Base-by-base conservation (phyloP, 2,329 filamentous ascomycete species). In the Paecilomyces variotii region DNA sequence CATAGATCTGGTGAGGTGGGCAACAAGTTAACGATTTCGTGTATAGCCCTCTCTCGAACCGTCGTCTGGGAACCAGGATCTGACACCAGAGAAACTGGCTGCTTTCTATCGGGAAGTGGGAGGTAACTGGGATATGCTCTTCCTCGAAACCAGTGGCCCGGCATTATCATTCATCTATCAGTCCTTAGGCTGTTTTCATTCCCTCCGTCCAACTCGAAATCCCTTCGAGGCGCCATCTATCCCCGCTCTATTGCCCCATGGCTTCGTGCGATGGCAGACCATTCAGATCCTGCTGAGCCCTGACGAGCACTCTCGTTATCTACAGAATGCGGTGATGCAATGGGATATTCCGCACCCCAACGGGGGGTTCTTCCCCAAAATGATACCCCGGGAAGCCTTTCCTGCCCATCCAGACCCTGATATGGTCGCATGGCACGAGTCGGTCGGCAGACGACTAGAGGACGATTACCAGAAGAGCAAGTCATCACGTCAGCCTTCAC, bases 261-360 rank as follows among this genome's bases (percentile, higher is more conserved):
- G 94, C 49, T 99, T 96, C 72, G 89, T 93, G 51, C 87, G 90
- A 71, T 99, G 93, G 93, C 88, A 96, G 77, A 91, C 90, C 0
- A 89, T 97, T 57, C 91, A 97, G 76, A 82, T 96, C 25, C 79
- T 97, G 35, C 82, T 97, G 1, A 89, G 87, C 1, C 94, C 94
- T 0, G 88, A 94, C 65, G 90, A 95, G 67, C 92, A 97, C 76
- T 88, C 91, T 0, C 85, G 85, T 0, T 93, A 91, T 66, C 74
- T 99, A 26, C 90, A 94, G 67, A 87, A 84, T 67, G 90, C 91
- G 0, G 88, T 96, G 2, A 82, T 82, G 61, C 80, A 88, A 62
- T 97, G 91, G 83, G 81, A 85, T 35, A 81, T 97, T 59, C 84
- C 82, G 60, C 85, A 95, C 67, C 88, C 88, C 0, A 91, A 79